Conservation (phyloP, 106 monocot species). For the Posidonia australis region DNA sequence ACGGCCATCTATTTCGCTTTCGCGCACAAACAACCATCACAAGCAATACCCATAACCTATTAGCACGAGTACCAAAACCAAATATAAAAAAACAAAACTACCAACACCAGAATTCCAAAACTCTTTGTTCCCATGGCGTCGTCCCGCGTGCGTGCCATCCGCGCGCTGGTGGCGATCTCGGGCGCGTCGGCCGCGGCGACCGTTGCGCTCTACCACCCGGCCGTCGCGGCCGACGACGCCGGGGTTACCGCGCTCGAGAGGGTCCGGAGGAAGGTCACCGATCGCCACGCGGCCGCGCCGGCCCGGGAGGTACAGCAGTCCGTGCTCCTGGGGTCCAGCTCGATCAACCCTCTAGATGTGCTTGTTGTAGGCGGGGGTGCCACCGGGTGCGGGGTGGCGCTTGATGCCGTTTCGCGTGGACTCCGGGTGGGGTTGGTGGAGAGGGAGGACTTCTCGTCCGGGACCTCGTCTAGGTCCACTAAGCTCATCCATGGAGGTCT, state of each 20-base stretch:
- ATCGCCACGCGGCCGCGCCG: conserved; percentile 53
- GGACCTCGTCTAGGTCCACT: conserved; percentile 89
- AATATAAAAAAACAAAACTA: background rate
- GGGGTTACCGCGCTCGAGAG: conserved; percentile 31
- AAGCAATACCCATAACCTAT: too few species aligned
- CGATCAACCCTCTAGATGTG: conserved; percentile 53
- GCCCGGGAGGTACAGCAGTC: conserved; percentile 56
- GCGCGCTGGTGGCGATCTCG: background rate
- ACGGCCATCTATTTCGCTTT: too few species aligned
- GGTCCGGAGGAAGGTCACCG: conserved; percentile 41
- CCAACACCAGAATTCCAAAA: background rate
- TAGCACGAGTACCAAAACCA: too few species aligned
- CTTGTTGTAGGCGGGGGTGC: conserved; percentile 92
- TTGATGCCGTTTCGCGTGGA: conserved; percentile 78
- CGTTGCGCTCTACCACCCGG: background rate
- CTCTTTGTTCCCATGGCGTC: background rate
- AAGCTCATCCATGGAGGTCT: conserved; percentile 94
- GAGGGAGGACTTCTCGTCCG: conserved; percentile 96
- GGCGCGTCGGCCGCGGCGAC: background rate
- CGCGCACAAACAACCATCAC: too few species aligned
- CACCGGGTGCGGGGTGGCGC: conserved; percentile 86
- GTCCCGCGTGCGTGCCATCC: conserved; percentile 7
- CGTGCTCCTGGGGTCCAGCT: conserved; percentile 54
- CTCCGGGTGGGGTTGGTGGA: conserved; percentile 89
- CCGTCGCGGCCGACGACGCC: background rate